Conservation (phyloP, 139 green algal species). For the Spirogloea muscicola region DNA sequence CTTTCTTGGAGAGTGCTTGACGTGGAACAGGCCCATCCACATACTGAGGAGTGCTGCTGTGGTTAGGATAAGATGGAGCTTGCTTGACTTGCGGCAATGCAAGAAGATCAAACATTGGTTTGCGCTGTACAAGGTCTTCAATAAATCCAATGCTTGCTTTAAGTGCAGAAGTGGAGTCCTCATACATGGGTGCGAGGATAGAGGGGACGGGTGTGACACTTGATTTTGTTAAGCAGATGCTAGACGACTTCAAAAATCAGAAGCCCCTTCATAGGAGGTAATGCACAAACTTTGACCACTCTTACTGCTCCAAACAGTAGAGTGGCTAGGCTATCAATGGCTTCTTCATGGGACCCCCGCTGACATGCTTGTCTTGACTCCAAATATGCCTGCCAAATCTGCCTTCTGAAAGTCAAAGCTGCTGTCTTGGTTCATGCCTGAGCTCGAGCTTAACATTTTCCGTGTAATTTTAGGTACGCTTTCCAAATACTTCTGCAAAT, state of each 20-base stretch:
- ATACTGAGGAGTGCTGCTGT: too few relatives aligned
- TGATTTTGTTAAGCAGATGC: constrained; percentile 86
- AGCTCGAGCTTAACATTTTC: too few relatives aligned
- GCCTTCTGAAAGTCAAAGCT: too few relatives aligned
- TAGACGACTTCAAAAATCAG: constrained; percentile 84
- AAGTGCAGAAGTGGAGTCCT: constrained; percentile 70
- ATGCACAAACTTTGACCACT: constrained; percentile 13
- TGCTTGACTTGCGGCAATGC: too few relatives aligned
- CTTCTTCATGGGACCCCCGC: background rate
- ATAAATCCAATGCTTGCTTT: too few relatives aligned
- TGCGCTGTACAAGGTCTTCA: too few relatives aligned
- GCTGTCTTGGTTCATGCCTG: too few relatives aligned
- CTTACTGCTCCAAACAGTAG: constrained; percentile 6
- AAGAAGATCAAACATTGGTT: too few relatives aligned
- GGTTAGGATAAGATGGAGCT: too few relatives aligned
- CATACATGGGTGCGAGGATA: constrained; percentile 80
- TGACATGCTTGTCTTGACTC: background rate
- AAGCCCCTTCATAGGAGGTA: constrained; percentile 68
- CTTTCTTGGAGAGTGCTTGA: too few relatives aligned
- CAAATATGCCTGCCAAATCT: too few relatives aligned
- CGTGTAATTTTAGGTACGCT: constrained; percentile 55
- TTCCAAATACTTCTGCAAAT: constrained; percentile 67
- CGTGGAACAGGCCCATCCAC: too few relatives aligned
- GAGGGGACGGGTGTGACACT: constrained; percentile 68
- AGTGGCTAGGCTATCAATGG: background rate